Evolutionary conservation across 192 early-diverging fungal genomes (phyloP).

Genomic region (Linnemannia hyalina): DNA sequence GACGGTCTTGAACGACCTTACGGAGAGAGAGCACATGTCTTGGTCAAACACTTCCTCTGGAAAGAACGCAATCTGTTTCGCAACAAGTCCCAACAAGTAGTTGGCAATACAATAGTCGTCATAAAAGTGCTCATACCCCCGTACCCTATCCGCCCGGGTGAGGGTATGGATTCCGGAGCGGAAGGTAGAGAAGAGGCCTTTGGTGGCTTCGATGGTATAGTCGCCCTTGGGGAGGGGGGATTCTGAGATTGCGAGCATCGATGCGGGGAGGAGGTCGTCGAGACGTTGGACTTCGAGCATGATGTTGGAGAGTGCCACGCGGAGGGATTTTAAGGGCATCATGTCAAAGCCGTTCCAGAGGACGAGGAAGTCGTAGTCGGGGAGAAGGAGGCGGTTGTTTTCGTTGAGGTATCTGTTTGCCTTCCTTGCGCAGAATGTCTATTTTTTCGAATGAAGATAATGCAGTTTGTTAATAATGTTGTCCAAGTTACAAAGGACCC

Average conservation of each 20-base stretch:
- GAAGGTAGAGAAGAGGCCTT: slow-evolving; percentile 50
- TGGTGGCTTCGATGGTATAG: slow-evolving; percentile 51
- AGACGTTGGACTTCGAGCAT: slow-evolving; percentile 37
- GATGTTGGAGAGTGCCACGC: slow-evolving; percentile 45
- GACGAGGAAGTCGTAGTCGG: slow-evolving; percentile 83
- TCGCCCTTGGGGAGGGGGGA: slow-evolving; percentile 26
- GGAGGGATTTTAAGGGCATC: slow-evolving; percentile 63
- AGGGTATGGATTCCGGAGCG: slow-evolving; percentile 33
- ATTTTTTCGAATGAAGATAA: neutral
- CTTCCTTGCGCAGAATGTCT: slow-evolving; percentile 89
- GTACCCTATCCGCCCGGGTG: slow-evolving; percentile 26
- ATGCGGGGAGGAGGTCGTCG: slow-evolving; percentile 29
- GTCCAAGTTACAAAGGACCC: too few species aligned
- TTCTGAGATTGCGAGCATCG: slow-evolving; percentile 43
- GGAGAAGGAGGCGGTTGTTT: slow-evolving; percentile 72
- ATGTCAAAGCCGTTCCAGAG: slow-evolving; percentile 81
- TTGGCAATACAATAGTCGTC: slow-evolving; percentile 85
- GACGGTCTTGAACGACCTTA: slow-evolving; percentile 55
- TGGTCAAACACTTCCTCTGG: slow-evolving; percentile 49
- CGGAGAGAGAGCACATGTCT: slow-evolving; percentile 38
- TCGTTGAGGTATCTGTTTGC: slow-evolving; percentile 81
- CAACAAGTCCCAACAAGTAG: slow-evolving; percentile 74
- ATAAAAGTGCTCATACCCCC: slow-evolving; percentile 67
- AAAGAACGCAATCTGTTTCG: slow-evolving; percentile 69
- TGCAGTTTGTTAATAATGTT: neutral